Evolutionary conservation across 768 basidiomycete genomes (phyloP).

Genomic region (Boletellus emodensis): DNA sequence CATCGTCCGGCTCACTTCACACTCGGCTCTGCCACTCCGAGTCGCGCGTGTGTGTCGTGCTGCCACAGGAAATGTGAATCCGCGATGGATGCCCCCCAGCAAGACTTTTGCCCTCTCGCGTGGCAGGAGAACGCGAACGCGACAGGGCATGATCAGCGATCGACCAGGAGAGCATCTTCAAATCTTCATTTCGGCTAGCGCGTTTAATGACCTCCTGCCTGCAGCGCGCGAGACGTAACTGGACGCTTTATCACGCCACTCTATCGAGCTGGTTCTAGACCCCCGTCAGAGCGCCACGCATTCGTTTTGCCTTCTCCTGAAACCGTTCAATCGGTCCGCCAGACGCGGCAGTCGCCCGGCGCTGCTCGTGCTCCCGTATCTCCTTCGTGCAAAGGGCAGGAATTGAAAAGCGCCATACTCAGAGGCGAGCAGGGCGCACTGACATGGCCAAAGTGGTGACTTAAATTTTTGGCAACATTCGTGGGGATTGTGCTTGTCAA

Average conservation of each 20-base stretch:
- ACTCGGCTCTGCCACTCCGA: background rate
- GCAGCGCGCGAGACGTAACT: background rate
- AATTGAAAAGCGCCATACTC: too few species aligned
- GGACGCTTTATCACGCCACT: background rate
- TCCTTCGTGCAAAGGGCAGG: too few species aligned
- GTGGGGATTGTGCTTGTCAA: constrained; percentile 5
- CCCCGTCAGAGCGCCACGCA: background rate
- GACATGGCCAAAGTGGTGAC: constrained; percentile 2
- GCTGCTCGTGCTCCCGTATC: background rate
- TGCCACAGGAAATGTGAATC: constrained; percentile 1
- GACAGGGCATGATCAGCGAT: constrained; percentile 22
- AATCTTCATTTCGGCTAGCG: constrained; percentile 27
- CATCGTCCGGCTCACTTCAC: constrained; percentile 2
- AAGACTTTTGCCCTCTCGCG: background rate
- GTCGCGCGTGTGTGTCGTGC: background rate
- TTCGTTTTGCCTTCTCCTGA: constrained; percentile 14
- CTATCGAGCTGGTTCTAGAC: constrained; percentile 11
- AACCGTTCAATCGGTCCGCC: background rate
- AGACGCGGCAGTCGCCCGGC: background rate
- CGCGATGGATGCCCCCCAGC: background rate
- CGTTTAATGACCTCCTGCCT: constrained; percentile 14
- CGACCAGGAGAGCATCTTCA: constrained; percentile 20
- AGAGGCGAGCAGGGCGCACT: background rate
- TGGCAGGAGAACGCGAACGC: constrained; percentile 6
- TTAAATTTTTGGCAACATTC: constrained; percentile 1